Conservation (phyloP, 2,329 filamentous ascomycete genomes). For the Nothopassalora personata region DNA sequence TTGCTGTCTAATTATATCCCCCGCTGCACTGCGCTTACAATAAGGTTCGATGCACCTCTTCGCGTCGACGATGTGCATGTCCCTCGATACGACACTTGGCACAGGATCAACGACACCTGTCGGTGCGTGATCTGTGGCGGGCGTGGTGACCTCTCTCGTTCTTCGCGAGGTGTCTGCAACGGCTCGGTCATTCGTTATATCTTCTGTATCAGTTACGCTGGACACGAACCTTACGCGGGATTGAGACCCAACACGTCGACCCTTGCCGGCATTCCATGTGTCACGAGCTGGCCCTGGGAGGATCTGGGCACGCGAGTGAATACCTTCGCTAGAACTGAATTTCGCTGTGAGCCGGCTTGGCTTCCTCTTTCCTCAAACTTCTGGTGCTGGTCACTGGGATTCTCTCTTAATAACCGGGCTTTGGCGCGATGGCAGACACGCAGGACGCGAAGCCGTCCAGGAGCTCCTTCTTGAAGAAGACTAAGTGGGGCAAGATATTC, state of each 20-base stretch:
- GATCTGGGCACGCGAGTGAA: neutral
- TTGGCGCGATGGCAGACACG: conserved; percentile 13
- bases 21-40: neutral
- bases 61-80: neutral
- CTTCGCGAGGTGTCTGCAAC: no score
- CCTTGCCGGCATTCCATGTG: neutral
- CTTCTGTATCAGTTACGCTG: neutral
- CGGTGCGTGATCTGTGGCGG: neutral
- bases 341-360: neutral
- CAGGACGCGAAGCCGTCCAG: conserved; percentile 18
- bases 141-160: neutral
- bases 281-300: neutral
- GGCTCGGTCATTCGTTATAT: neutral
- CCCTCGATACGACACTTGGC: neutral
- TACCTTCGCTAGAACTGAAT: neutral
- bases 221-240: neutral
- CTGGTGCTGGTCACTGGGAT: conserved; percentile 14
- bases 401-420: neutral
- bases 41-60: neutral
- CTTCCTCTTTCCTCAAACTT: neutral
- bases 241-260: neutral
- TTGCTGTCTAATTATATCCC: neutral
- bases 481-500: conserved; percentile 31
- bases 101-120: neutral
- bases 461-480: conserved; percentile 26